phyloP scores from a whole-genome alignment of 345 rosid genomes.

The Aethionema arabicum region DNA sequence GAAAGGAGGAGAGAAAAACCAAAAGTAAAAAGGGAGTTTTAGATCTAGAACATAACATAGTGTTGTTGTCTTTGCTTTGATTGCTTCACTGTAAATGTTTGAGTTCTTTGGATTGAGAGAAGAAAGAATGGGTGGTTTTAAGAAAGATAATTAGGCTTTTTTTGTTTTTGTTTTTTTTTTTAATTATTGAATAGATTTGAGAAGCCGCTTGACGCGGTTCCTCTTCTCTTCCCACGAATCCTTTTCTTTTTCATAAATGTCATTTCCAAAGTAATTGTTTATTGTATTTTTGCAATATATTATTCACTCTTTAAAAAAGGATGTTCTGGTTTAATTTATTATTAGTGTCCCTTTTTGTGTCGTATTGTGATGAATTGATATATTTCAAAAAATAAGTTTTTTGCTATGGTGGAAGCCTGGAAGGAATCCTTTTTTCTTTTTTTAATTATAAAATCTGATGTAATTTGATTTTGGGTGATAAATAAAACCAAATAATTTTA shows the following conservation, averaged over 20 bases:
- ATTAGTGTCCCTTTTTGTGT: too few species aligned
- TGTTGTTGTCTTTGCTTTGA: not conserved
- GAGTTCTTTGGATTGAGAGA: too few species aligned
- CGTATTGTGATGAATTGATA: too few species aligned
- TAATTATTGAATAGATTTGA: slow-evolving; percentile 22
- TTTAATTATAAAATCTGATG: too few species aligned
- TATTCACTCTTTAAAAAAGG: not conserved
- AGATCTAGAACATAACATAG: slow-evolving; percentile 41
- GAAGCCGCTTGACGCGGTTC: slow-evolving; percentile 29
- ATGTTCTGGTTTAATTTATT: not conserved
- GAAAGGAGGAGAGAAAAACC: slow-evolving; percentile 30
- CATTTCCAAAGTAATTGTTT: slow-evolving; percentile 1
- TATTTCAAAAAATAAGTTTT: too few species aligned
- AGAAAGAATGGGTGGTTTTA: too few species aligned
- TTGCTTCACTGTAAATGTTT: not conserved
- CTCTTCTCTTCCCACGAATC: slow-evolving; percentile 27
- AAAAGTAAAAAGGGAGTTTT: slow-evolving; percentile 27
- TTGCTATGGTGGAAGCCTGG: too few species aligned
- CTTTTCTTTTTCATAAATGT: not conserved
- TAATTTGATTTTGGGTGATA: too few species aligned
- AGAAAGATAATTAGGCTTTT: not conserved
- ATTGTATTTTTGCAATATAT: not conserved
- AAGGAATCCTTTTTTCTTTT: too few species aligned
- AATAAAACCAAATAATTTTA: too few species aligned
- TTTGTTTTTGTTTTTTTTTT: not conserved